Evolutionary conservation across 2,329 filamentous ascomycete genomes (phyloP).

Genomic region (Blastomyces percursus): DNA sequence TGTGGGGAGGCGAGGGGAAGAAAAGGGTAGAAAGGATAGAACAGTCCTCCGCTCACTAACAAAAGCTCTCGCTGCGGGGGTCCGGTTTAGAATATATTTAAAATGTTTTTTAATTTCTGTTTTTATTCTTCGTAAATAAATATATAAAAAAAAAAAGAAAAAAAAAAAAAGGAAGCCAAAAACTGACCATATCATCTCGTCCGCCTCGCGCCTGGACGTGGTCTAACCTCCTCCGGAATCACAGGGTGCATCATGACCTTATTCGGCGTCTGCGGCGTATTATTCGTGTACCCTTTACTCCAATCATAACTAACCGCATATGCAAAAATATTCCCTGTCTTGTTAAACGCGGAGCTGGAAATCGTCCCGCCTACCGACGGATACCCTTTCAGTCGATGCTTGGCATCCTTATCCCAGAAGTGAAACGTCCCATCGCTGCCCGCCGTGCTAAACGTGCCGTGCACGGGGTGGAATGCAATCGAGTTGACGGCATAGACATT

Average conservation of each 20-base stretch:
- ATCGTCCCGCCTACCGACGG: constrained; percentile 77
- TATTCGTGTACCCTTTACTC: constrained; percentile 87
- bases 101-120: too few relatives aligned
- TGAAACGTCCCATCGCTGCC: constrained; percentile 86
- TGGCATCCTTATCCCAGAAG: constrained; percentile 74
- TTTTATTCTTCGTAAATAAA: background rate
- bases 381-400: constrained; percentile 82
- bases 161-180: background rate
- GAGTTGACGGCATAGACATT: constrained; percentile 94
- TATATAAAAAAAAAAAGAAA: background rate
- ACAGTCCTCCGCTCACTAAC: too few relatives aligned
- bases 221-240: constrained; percentile 52
- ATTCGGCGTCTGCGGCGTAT: constrained; percentile 57
- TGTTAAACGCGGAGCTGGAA: constrained; percentile 82
- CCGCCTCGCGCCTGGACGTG: constrained; percentile 37
- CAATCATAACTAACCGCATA: constrained; percentile 95
- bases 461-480: constrained; percentile 92
- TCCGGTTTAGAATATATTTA: too few relatives aligned
- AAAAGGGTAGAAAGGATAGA: too few relatives aligned
- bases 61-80: too few relatives aligned
- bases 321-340: constrained; percentile 70
- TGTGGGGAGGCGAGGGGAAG: too few relatives aligned
- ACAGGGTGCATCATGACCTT: constrained; percentile 82
- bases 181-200: constrained; percentile 16
- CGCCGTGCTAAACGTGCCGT: constrained; percentile 97